A percentile compares a stretch with the other conserved stretches of the same genome.
Evolutionary conservation across 2,329 filamentous ascomycete species (phyloP).

Genomic region (Exophiala mesophila): DNA sequence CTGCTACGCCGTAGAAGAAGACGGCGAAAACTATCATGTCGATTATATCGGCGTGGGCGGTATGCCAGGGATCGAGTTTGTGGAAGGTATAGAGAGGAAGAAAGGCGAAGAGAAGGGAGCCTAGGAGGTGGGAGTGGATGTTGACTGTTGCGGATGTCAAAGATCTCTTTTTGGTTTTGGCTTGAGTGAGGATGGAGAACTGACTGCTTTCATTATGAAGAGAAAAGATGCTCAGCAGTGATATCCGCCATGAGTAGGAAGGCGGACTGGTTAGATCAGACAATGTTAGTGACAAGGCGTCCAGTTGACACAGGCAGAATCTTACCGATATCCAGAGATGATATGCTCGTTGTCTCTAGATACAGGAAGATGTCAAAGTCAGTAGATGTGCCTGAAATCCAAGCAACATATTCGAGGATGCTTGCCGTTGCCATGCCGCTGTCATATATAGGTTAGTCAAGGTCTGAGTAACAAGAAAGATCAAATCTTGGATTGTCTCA

Average conservation of each 20-base stretch:
- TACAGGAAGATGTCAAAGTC: not conserved
- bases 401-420: not conserved
- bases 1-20: conserved; percentile 43
- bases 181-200: no score
- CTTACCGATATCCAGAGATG: not conserved
- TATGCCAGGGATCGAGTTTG: conserved; percentile 35
- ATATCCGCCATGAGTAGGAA: conserved; percentile 1
- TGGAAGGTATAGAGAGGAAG: conserved; percentile 37
- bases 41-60: conserved; percentile 35
- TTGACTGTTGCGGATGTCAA: conserved; percentile 35
- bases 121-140: conserved; percentile 45
- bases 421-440: not conserved
- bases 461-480: not conserved
- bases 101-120: conserved; percentile 37
- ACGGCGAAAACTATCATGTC: conserved; percentile 42
- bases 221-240: not conserved
- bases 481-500: not conserved
- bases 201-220: conserved; percentile 4
- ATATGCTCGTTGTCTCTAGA: not conserved
- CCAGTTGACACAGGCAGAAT: not conserved
- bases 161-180: not conserved
- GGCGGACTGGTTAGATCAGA: not conserved
- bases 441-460: no score
- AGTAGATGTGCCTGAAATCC: not conserved
- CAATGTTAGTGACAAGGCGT: conserved; percentile 2